Conservation (phyloP, 2,329 filamentous ascomycete species). For the Seiridium unicorne region DNA sequence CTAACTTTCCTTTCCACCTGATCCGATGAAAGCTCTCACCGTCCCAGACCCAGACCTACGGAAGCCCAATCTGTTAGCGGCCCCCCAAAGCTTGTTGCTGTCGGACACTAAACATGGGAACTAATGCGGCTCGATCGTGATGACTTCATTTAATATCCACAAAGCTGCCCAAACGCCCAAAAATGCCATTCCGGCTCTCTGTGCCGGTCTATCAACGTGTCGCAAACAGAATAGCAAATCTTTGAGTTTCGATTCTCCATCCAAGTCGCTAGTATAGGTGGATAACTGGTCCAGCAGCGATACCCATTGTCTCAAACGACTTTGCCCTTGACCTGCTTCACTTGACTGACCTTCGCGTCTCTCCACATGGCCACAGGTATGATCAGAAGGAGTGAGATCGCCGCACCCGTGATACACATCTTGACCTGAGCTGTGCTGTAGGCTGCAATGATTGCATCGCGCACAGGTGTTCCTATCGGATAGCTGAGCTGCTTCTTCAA, state of each 20-base stretch:
- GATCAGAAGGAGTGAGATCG: slow-evolving; percentile 27
- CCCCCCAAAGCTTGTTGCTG: background rate
- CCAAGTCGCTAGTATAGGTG: too few relatives aligned
- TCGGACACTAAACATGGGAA: slow-evolving; percentile 2
- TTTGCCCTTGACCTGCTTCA: slow-evolving; percentile 31
- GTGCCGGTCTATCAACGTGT: too few relatives aligned
- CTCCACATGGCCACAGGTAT: slow-evolving; percentile 29
- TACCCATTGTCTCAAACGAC: slow-evolving; percentile 19
- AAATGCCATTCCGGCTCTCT: background rate
- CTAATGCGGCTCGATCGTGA: background rate
- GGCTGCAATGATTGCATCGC: slow-evolving; percentile 30
- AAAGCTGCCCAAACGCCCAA: background rate
- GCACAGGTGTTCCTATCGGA: slow-evolving; percentile 27
- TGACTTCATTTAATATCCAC: slow-evolving; percentile 1
- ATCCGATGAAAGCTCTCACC: background rate
- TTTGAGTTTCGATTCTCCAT: too few relatives aligned
- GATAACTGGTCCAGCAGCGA: too few relatives aligned
- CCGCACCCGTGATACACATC: slow-evolving; percentile 32
- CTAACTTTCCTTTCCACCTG: too few relatives aligned
- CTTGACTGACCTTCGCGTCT: slow-evolving; percentile 27
- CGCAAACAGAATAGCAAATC: too few relatives aligned
- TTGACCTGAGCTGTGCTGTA: slow-evolving; percentile 33
- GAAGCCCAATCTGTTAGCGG: background rate
- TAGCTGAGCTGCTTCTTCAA: slow-evolving; percentile 34
- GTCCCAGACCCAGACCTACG: background rate